Conservation (phyloP, 768 basidiomycete genomes). For the Neoboletus brunneissimus region DNA sequence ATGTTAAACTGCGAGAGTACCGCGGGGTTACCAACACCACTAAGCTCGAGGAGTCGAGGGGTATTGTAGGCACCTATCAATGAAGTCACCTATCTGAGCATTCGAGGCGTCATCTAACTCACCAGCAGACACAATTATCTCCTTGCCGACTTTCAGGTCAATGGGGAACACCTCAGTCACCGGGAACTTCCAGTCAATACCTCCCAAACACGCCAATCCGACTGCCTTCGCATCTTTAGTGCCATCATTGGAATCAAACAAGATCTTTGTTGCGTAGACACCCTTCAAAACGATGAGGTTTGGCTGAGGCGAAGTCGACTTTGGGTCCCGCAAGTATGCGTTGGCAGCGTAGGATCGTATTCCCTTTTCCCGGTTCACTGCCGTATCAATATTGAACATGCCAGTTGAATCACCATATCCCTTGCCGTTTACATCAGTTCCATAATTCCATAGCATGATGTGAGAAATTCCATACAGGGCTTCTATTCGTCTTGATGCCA, state of each 20-base stretch:
- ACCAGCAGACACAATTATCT: slow-evolving; percentile 6
- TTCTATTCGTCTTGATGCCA: slow-evolving; percentile 18
- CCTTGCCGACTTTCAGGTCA: slow-evolving; percentile 3
- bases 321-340: slow-evolving; percentile 12
- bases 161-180: not conserved
- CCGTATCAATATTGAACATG: slow-evolving; percentile 19
- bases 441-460: not conserved
- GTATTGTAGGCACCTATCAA: slow-evolving; percentile 15
- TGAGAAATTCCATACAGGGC: slow-evolving; percentile 5
- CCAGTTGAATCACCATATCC: slow-evolving; percentile 15
- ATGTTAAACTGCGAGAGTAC: slow-evolving; percentile 16
- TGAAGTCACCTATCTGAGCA: not conserved
- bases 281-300: slow-evolving; percentile 9
- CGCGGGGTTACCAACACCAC: slow-evolving; percentile 13
- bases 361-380: slow-evolving; percentile 14
- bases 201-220: slow-evolving; percentile 12
- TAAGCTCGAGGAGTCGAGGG: slow-evolving; percentile 19
- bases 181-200: slow-evolving; percentile 9
- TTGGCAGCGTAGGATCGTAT: slow-evolving; percentile 21
- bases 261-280: slow-evolving; percentile 11
- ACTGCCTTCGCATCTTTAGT: not conserved
- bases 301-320: slow-evolving; percentile 5
- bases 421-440: slow-evolving; percentile 1
- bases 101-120: not conserved
- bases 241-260: slow-evolving; percentile 1